These are phyloP conservation scores for Rhododendron ovatum DNA, from an alignment of 148 eudicot genomes.

Conservation along the genomic window DNA sequence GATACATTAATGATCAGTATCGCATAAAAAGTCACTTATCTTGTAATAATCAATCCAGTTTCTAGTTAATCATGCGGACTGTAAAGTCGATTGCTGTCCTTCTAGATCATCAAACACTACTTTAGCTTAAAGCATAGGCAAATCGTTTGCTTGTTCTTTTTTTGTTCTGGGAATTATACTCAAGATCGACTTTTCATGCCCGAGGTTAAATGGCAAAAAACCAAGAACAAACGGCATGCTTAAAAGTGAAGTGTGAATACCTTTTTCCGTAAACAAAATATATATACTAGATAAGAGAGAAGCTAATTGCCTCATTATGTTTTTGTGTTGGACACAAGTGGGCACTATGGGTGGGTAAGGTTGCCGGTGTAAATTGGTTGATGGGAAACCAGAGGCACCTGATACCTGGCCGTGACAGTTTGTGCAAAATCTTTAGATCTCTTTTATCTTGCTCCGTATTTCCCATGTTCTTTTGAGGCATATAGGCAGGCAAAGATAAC, in stretches of 20 bases:
- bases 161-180: too few relatives aligned
- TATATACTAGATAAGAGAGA: not conserved
- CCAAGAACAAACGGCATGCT: not conserved
- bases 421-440: not conserved
- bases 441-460: not conserved
- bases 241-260: not conserved
- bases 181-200: too few relatives aligned
- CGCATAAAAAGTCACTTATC: not conserved
- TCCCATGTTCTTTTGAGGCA: slow-evolving; percentile 11
- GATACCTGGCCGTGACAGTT: not conserved
- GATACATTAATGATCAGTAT: too few relatives aligned
- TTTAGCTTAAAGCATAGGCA: not conserved
- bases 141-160: too few relatives aligned
- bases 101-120: not conserved
- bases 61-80: not conserved
- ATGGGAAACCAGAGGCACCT: slow-evolving; percentile 23
- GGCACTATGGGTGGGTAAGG: not conserved
- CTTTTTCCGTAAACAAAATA: not conserved
- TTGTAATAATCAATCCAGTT: not conserved
- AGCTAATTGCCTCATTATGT: not conserved
- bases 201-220: not conserved
- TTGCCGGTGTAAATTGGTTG: slow-evolving; percentile 6
- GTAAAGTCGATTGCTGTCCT: not conserved
- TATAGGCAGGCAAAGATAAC: slow-evolving; percentile 2
- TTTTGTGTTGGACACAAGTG: slow-evolving; percentile 5